A percentile compares a stretch with the other conserved stretches of the same genome.
Conservation (phyloP, 345 rosid species). For the Salix exigua region DNA sequence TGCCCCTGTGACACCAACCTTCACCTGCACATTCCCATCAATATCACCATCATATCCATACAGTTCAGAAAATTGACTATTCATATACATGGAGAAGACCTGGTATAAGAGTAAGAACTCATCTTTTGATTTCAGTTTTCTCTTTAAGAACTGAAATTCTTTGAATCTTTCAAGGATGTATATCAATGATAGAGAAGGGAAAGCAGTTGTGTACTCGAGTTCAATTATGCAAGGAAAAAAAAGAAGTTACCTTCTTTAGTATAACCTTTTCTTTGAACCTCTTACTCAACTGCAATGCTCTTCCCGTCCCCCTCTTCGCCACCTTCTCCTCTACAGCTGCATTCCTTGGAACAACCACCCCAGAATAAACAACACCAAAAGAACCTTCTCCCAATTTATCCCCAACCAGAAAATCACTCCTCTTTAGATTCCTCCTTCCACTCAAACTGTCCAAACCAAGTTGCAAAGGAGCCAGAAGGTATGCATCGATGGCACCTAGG, state of each 20-base stretch:
- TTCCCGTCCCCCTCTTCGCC: conserved; percentile 45
- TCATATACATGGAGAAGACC: not conserved
- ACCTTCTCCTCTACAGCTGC: conserved; percentile 38
- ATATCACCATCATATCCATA: not conserved
- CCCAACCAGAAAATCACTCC: conserved; percentile 61
- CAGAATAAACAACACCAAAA: conserved; percentile 83
- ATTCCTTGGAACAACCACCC: conserved; percentile 65
- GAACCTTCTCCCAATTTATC: conserved; percentile 92
- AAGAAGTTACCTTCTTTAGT: conserved; percentile 59
- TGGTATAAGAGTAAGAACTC: not conserved
- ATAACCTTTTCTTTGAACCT: conserved; percentile 70
- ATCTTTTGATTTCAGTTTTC: not conserved
- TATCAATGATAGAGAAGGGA: not conserved
- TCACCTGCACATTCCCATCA: conserved; percentile 48
- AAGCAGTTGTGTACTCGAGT: not conserved
- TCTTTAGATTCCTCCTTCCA: conserved; percentile 70
- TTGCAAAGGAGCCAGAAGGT: conserved; percentile 84
- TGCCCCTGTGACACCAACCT: conserved; percentile 76
- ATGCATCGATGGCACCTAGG: conserved; percentile 84
- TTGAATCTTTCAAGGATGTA: not conserved
- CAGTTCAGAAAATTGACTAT: not conserved
- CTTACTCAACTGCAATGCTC: conserved; percentile 31
- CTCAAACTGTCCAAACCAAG: conserved; percentile 55
- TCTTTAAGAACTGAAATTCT: not conserved
- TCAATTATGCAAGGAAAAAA: not conserved